These are phyloP conservation scores for Sphagnum tenellum DNA, from an alignment of 225 moss, liverwort and hornwort genomes.

Conservation along the genomic window DNA sequence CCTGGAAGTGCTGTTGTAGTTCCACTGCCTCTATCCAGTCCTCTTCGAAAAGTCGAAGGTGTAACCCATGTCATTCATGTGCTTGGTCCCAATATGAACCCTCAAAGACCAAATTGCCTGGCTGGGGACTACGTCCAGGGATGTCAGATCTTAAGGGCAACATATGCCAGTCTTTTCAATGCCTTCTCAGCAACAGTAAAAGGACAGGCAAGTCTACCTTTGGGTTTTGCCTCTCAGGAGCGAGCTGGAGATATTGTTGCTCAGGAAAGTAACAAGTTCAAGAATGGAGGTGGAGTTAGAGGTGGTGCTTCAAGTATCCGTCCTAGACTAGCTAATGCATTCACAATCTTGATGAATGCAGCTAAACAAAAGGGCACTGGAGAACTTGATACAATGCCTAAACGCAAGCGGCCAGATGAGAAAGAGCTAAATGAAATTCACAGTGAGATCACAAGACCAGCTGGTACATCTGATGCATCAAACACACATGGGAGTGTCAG, in stretches of 20 bases:
- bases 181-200: slow-evolving; percentile 35
- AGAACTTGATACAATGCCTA: slow-evolving; percentile 27
- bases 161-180: slow-evolving; percentile 62
- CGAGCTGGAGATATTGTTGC: neutral
- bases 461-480: neutral
- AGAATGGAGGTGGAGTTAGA: slow-evolving; percentile 4
- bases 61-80: slow-evolving; percentile 94
- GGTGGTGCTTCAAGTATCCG: neutral
- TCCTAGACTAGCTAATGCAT: slow-evolving; percentile 49
- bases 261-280: slow-evolving; percentile 1
- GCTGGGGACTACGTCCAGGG: slow-evolving; percentile 63
- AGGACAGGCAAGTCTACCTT: slow-evolving; percentile 3
- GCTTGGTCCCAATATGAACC: slow-evolving; percentile 96
- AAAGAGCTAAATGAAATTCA: slow-evolving; percentile 13
- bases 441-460: slow-evolving; percentile 8
- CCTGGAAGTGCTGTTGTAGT: slow-evolving; percentile 68
- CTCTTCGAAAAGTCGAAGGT: slow-evolving; percentile 52
- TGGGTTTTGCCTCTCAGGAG: slow-evolving; percentile 1
- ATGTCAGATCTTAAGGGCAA: slow-evolving; percentile 46
- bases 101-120: slow-evolving; percentile 65
- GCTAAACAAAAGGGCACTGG: slow-evolving; percentile 57
- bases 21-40: slow-evolving; percentile 51
- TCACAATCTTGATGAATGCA: slow-evolving; percentile 71
- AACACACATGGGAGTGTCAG: slow-evolving; percentile 3
- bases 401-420: slow-evolving; percentile 40